Base-by-base conservation (phyloP, 2,329 filamentous ascomycete species). In the Colletotrichum navitas region DNA sequence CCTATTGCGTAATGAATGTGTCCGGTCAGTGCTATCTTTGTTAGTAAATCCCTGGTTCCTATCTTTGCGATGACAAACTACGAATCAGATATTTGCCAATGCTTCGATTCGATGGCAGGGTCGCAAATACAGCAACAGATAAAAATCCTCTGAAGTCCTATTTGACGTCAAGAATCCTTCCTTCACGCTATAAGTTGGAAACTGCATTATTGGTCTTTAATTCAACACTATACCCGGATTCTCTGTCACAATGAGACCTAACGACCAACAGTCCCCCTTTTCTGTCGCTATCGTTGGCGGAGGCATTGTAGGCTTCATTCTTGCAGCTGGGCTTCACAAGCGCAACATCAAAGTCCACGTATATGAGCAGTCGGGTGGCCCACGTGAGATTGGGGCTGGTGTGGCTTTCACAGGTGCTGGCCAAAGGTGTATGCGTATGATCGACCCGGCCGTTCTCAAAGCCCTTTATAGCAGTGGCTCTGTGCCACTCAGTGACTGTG, bases 311-410 rank as follows among this genome's bases (percentile, higher is more conserved):
- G 89, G 89, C 34, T 81, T 90, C 24, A 81, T 81, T 11, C 83
- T 90, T 11, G 87, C 86, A 32, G 83, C 88, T 58, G 86, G 83
- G 8, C 84, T 91, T 36, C 74, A 79, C 45, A 77, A 74, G 14
- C 74, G 68, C 32, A 63, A 69, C n/a, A 71, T 76, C 24, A 71
- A 73, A 8, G 80, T 88, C 47, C 82, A 82, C 32, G 83, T 91
- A 72, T 91, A 89, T 75, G 89, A 91, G 78, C 82, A 86, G 14
- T 87, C 88, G 0, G 66, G 81, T 0, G 79, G 80, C 16, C 91
- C 90, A 72, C 83, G 82, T 43, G 88, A 90, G 76, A 87, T 90
- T 39, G 88, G 89, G 2, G 87, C 88, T 2, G 89, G 88, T 7
- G 83, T 91, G 1, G 83, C 85, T 2, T 85, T 91, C 58, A 86